Percentiles rank a stretch among this genome's conserved stretches.
Evolutionary conservation across 139 green algal species (phyloP).

Genomic region (Chloropicon primus): DNA sequence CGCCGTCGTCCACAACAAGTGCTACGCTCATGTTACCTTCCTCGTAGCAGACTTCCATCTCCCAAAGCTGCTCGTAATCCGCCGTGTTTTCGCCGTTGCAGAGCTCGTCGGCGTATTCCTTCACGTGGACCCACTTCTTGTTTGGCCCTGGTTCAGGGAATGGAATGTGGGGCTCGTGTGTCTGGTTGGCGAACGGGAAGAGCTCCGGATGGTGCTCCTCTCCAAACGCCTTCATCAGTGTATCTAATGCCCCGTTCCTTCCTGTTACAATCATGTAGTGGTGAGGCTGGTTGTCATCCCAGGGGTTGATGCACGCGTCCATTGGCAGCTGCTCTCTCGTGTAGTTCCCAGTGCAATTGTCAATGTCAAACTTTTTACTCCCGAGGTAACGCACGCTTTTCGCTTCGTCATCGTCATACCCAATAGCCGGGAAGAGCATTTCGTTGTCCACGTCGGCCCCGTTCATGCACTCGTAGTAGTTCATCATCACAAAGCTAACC

Average conservation of each 20-base stretch:
- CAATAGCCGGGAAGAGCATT: too few relatives aligned
- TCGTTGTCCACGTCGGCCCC: too few relatives aligned
- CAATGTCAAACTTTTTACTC: neutral
- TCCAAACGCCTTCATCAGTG: neutral
- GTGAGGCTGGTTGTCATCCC: neutral
- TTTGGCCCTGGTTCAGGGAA: neutral
- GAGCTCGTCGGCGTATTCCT: neutral
- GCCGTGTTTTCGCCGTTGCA: neutral
- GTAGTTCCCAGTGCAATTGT: neutral
- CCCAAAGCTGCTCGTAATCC: neutral
- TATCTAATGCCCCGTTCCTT: neutral
- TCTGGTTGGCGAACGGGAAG: neutral
- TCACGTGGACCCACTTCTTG: neutral
- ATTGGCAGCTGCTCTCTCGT: too few relatives aligned
- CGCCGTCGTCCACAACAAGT: neutral
- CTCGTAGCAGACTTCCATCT: neutral
- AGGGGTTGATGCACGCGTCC: too few relatives aligned
- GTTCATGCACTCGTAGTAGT: too few relatives aligned
- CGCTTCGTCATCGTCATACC: too few relatives aligned
- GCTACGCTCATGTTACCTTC: neutral
- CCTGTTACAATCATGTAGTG: neutral
- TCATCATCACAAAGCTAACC: too few relatives aligned
- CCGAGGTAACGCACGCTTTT: too few relatives aligned
- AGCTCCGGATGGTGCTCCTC: neutral
- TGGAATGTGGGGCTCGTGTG: neutral